Evolutionary conservation across 306 rosid species (phyloP).

Genomic region (Pueraria montana): DNA sequence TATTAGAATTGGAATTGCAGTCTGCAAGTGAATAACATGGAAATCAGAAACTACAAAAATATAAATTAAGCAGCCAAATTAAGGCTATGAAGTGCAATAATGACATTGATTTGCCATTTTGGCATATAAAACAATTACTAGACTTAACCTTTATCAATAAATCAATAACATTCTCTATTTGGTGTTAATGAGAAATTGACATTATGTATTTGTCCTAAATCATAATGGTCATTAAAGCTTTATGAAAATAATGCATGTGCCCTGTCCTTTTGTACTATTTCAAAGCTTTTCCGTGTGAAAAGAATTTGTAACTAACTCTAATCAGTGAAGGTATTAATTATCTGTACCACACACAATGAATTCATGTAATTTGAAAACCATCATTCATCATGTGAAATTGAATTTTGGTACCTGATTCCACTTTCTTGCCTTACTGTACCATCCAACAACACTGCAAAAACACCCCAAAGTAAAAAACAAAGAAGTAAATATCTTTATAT

Average conservation of each 20-base stretch:
- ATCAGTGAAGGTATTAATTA: slow-evolving; percentile 33
- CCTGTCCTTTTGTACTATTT: slow-evolving; percentile 19
- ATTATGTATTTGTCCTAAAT: background rate
- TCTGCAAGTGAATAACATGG: slow-evolving; percentile 58
- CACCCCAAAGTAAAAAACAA: slow-evolving; percentile 4
- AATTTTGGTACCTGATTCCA: slow-evolving; percentile 87
- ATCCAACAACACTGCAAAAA: slow-evolving; percentile 78
- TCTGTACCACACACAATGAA: slow-evolving; percentile 29
- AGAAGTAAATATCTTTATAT: background rate
- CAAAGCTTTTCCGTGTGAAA: slow-evolving; percentile 39
- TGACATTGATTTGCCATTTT: background rate
- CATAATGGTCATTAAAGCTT: slow-evolving; percentile 12
- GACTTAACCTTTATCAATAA: background rate
- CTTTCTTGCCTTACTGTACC: slow-evolving; percentile 89
- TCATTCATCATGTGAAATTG: background rate
- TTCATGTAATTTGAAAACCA: background rate
- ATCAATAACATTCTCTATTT: background rate
- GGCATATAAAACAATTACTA: background rate
- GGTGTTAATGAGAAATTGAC: slow-evolving; percentile 7
- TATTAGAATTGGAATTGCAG: slow-evolving; percentile 86
- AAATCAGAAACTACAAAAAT: slow-evolving; percentile 23
- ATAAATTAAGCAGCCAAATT: background rate
- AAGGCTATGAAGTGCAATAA: slow-evolving; percentile 18
- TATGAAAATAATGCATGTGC: slow-evolving; percentile 14
- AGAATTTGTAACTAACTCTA: slow-evolving; percentile 38